Base-by-base conservation (phyloP, 257 asterid species). In the Striga asiatica region DNA sequence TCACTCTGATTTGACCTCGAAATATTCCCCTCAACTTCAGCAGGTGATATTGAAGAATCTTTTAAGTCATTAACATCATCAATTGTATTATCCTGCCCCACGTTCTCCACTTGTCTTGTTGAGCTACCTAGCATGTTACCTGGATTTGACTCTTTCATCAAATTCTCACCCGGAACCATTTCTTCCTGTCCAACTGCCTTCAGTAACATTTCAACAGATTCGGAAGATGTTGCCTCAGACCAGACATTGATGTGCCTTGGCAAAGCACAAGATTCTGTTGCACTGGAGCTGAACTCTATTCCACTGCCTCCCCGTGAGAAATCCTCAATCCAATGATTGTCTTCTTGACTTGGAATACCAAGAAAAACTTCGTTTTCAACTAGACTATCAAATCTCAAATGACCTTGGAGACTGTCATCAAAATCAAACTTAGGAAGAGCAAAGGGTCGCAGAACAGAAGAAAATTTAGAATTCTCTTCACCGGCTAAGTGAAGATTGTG, bases 141-240 rank as follows among this genome's bases (percentile, higher is more conserved):
- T 42, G 75, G 73, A 57, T 68, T 76, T 38, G 91, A 77, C 53
- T 77, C 79, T 23, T 50, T 23, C 8, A 72, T 56, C 43, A 66
- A 63, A 59, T 79, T 72, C 60, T 81, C 94, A 62, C 68, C 92
- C 61, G 74, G 82, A 50, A 72, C 70, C 82, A 79, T 75, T 66
- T 85, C 97, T 71, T 88, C 97, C 77, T 88, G 99, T 28, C 97
- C 88, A 76, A 88, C 97, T 1, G 99, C 83, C 65, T 92, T 88
- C 69, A 92, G 66, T 53, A 92, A 52, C 97, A 92, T 88, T 71
- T 92, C 99, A 73, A 88, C 97, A 62, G 99, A 82, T 79, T 88
- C 99, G 24, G 97, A 81, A 20, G 99, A 92, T 57, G 99, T 88
- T 66, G 95, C 99, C 81, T 92, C 99, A 65, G 91, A 88, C 99